Evolutionary conservation across 2,329 filamentous ascomycete genomes (phyloP).

Genomic region (Didymella exigua): DNA sequence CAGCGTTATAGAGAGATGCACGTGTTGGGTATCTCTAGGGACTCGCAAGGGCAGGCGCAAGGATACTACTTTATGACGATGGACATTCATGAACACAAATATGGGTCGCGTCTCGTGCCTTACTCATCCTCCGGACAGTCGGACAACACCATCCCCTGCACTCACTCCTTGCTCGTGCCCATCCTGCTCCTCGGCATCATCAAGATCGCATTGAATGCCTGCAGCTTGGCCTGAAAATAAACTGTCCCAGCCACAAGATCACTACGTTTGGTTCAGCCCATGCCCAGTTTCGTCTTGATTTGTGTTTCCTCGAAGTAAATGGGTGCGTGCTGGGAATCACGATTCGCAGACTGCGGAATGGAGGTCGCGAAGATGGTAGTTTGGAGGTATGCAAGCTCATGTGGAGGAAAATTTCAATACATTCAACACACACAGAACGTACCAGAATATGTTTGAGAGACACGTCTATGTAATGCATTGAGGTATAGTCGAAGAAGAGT

Average conservation of each 20-base stretch:
- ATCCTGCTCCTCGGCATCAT: slow-evolving; percentile 10
- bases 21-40: too few species aligned
- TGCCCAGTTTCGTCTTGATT: slow-evolving; percentile 33
- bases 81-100: too few species aligned
- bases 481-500: too few species aligned
- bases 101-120: too few species aligned
- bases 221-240: slow-evolving; percentile 27
- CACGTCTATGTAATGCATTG: neutral
- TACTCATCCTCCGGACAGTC: too few species aligned
- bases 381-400: too few species aligned
- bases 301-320: slow-evolving; percentile 39
- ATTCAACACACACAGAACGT: neutral
- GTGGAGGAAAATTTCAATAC: too few species aligned
- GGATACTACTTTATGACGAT: too few species aligned
- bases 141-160: slow-evolving; percentile 25
- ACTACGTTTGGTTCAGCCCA: slow-evolving; percentile 18
- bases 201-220: slow-evolving; percentile 26
- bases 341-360: slow-evolving; percentile 43
- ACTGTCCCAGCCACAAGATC: slow-evolving; percentile 19
- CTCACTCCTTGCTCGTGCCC: slow-evolving; percentile 25
- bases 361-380: slow-evolving; percentile 43
- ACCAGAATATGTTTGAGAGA: neutral
- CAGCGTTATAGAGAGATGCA: too few species aligned
- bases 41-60: too few species aligned
- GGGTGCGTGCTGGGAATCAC: slow-evolving; percentile 42